A percentile compares a stretch with the other conserved stretches of the same genome.
phyloP scores from a whole-genome alignment of 169 alveolate species.

The Amoebophrya sp. region DNA sequence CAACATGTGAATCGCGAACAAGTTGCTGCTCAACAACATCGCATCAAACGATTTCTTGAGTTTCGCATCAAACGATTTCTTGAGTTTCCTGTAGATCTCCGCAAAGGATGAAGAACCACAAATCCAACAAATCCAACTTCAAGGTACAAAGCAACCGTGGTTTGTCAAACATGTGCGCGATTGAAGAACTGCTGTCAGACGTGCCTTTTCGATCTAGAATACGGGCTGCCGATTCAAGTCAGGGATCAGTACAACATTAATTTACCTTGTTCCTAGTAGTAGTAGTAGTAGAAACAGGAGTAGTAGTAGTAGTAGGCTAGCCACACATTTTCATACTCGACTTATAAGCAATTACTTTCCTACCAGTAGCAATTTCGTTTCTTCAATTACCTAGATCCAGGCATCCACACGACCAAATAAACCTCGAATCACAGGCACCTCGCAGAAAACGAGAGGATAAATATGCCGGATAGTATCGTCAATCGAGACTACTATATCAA shows the following conservation, averaged over 20 bases:
- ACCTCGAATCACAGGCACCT: neutral
- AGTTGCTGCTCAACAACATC: too few relatives aligned
- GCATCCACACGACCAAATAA: too few relatives aligned
- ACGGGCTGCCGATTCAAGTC: constrained; percentile 92
- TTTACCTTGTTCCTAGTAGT: neutral
- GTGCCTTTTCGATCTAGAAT: constrained; percentile 92
- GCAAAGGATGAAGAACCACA: too few relatives aligned
- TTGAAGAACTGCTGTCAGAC: constrained; percentile 96
- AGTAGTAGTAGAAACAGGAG: neutral
- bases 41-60: too few relatives aligned
- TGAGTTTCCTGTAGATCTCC: too few relatives aligned
- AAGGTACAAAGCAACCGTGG: constrained; percentile 90
- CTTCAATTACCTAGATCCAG: constrained; percentile 35
- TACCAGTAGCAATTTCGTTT: constrained; percentile 19
- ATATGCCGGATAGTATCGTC: constrained; percentile 44
- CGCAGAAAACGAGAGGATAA: constrained; percentile 36
- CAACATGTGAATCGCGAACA: too few relatives aligned
- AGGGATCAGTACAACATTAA: constrained; percentile 67
- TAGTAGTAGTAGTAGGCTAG: neutral
- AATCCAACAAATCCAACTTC: too few relatives aligned
- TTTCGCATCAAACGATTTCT: too few relatives aligned
- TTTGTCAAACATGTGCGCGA: constrained; percentile 95
- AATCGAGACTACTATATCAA: constrained; percentile 44
- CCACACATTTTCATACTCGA: neutral
- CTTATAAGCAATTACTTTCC: neutral